Conservation (phyloP, 2,329 filamentous ascomycete species). For the Apiospora pterosperma region DNA sequence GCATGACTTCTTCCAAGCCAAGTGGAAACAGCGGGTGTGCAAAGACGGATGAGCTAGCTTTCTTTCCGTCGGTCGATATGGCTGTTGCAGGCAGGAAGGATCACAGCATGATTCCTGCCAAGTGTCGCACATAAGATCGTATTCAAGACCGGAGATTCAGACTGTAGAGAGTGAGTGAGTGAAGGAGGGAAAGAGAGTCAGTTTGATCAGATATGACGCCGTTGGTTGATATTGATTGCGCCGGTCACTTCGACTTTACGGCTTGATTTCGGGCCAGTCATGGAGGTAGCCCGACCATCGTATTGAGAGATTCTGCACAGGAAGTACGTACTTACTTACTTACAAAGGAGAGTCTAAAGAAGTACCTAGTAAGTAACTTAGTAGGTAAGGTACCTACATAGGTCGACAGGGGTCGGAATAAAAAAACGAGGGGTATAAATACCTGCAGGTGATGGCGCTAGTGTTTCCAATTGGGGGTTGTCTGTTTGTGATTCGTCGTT, state of each 20-base stretch:
- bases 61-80: not conserved
- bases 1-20: not conserved
- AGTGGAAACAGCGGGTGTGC: not conserved
- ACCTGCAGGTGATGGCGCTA: constrained; percentile 29
- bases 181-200: not conserved
- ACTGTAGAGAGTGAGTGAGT: not conserved
- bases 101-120: not conserved
- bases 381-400: too few relatives aligned
- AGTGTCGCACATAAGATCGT: not conserved
- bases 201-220: not conserved
- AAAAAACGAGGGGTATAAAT: not conserved
- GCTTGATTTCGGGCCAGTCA: not conserved
- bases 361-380: too few relatives aligned
- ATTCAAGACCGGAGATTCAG: not conserved
- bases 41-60: not conserved
- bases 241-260: not conserved
- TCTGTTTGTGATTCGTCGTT: constrained; percentile 22
- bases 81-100: not conserved
- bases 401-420: not conserved
- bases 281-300: not conserved
- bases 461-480: constrained; percentile 31
- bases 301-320: not conserved
- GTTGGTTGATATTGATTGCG: not conserved
- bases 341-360: not conserved
- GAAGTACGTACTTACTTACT: too few relatives aligned